Base-by-base conservation (phyloP, 75 land plant genomes). In the Picea glauca region DNA sequence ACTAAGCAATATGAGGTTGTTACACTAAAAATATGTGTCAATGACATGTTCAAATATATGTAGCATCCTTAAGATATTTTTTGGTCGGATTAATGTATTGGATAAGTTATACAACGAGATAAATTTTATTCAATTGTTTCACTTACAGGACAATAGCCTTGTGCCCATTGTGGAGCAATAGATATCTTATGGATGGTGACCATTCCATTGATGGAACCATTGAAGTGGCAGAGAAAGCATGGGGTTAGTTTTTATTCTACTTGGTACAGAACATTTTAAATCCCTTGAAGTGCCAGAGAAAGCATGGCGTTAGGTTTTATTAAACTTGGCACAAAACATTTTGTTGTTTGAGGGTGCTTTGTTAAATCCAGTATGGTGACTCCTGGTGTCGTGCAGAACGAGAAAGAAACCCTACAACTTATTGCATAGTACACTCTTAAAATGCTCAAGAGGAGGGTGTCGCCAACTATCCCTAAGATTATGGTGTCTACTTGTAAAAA, bases 381-480 rank as follows among this genome's bases (percentile, higher is more conserved):
- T 23, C 96, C 94, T 23, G 94, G 96, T 9, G 92, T 91, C 67
- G 96, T 85, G 40, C 77, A 79, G 78, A 86, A 89, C 67, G 82
- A 89, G 38, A 93, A 78, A 84, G 94, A 94, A 54, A 82, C 90
- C 13, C 94, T 94, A 32, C 87, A 93, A 62, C 68, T 76, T 35
- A 81, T 93, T 76, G 96, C 96, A 38, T 75, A 87, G 58, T 91
- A 88, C 81, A 93, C 96, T 17, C 85, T 93, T 17, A 89, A 77
- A 40, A 84, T 93, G 91, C 83, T 93, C 57, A 85, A 80, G 58
- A 82, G 90, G 60, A 87, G 91, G 76, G 91, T 93, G 8, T 94
- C 94, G 7, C 94, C 94, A 43, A 81, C 98, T 50, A 96, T 95
- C 60, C 98, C 98, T 60, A 96, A 96, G 64, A 94, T 94, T 81